phyloP scores from a whole-genome alignment of 805 yeast species.

The Candida methanosorbosa region DNA sequence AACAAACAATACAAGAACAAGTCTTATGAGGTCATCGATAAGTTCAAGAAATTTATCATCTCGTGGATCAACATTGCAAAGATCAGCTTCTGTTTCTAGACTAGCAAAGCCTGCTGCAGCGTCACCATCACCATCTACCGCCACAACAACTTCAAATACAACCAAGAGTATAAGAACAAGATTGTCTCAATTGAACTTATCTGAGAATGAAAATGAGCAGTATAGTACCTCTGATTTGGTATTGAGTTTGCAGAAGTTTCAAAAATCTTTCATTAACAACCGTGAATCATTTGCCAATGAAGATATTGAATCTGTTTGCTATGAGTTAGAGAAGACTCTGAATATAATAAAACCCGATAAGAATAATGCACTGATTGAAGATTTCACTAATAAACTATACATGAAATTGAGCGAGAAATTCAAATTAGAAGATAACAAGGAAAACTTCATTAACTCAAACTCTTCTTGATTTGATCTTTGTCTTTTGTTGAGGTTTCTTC shows the following conservation, averaged over 20 bases:
- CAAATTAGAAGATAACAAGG: too few relatives aligned
- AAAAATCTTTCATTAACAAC: not conserved
- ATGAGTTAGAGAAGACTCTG: not conserved
- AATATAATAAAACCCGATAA: not conserved
- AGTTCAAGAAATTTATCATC: not conserved
- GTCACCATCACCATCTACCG: not conserved
- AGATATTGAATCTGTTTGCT: not conserved
- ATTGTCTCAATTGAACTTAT: not conserved
- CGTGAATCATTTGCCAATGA: not conserved
- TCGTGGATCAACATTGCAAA: not conserved
- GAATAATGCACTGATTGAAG: not conserved
- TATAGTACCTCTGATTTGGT: not conserved
- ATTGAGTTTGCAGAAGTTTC: not conserved
- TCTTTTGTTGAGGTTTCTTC: slow-evolving; percentile 10
- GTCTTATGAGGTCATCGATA: not conserved
- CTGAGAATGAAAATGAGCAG: not conserved
- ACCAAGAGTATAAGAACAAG: not conserved
- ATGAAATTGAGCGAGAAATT: not conserved
- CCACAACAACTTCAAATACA: too few relatives aligned
- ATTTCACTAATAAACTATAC: not conserved
- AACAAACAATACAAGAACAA: not conserved
- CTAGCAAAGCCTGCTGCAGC: not conserved
- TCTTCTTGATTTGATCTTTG: slow-evolving; percentile 28
- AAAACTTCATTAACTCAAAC: too few relatives aligned
- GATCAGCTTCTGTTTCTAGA: too few relatives aligned